Conservation (phyloP, 441 rosid species). For the Cnidoscolus chayamansa region DNA sequence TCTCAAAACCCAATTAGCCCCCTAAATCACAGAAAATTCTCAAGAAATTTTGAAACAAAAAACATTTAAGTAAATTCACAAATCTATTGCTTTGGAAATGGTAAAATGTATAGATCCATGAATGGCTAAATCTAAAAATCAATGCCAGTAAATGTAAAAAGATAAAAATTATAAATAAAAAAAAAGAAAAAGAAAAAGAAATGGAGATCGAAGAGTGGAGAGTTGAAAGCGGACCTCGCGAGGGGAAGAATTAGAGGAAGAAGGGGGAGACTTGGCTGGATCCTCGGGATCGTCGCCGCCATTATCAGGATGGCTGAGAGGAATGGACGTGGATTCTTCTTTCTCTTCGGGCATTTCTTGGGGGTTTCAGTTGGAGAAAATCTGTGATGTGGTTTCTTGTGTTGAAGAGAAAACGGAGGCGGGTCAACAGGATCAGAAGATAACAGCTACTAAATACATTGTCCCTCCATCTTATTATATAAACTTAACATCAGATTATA, state of each 20-base stretch:
- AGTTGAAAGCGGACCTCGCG: conserved; percentile 41
- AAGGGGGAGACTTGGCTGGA: conserved; percentile 53
- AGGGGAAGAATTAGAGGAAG: conserved; percentile 54
- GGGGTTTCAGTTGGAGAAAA: not conserved
- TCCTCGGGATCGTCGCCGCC: conserved; percentile 54
- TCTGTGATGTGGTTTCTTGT: not conserved
- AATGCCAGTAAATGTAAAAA: too few species aligned
- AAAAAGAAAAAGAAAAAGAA: not conserved
- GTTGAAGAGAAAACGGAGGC: not conserved
- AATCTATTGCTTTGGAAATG: too few species aligned
- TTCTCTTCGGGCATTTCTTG: conserved; percentile 52
- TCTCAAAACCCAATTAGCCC: not conserved
- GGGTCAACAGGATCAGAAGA: not conserved
- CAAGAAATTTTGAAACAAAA: not conserved
- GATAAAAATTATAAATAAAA: too few species aligned
- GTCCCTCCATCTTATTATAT: too few species aligned
- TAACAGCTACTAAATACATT: too few species aligned
- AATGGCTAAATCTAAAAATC: not conserved
- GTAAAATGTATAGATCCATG: not conserved
- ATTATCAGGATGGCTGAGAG: conserved; percentile 51
- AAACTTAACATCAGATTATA: too few species aligned
- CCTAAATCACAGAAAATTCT: not conserved
- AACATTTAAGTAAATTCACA: not conserved
- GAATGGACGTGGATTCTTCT: conserved; percentile 55
- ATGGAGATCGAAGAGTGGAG: not conserved